Base-by-base conservation (phyloP, 768 basidiomycete genomes). In the Pulveroboletus ravenelii region DNA sequence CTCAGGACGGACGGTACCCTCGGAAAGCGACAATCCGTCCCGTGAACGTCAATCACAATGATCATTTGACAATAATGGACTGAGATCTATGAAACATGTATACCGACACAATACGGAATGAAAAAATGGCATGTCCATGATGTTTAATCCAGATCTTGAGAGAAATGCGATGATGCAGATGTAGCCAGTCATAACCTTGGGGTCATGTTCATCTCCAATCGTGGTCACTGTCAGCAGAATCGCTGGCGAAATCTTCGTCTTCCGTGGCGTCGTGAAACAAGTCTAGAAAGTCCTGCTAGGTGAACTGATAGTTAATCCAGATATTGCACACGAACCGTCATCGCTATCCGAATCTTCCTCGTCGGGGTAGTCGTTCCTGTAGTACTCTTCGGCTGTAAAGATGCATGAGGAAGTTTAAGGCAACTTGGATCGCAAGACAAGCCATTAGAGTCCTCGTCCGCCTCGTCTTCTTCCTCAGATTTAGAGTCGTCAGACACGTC, bases 381-480 rank as follows among this genome's bases (percentile, higher is more conserved):
- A 89, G 60, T 84, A 89, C 55, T 88, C 87, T 65, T 91, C 88
- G 15, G 84, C 88, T 89, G 58, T 6, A 46, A 30, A 8, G 41
- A 6, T 43, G 35, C 34, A 23, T n/a, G 31, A 39, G 40, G 10
- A 14, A 43, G 13, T 2, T 4, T 62, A 1, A 59, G 48, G 35
- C 2, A 12, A 30, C 23, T 30, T 5, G 6, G 27, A 10, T 34
- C 41, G 4, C 18, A 10, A 36, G 10, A 63, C 69, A 35, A 40
- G 87, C 89, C 86, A 66, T 91, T 91, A 0, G 89, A 91, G 58
- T 91, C 89, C 57, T 91, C 89, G 52, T 90, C 87, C 3, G 79
- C 88, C 55, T 87, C 84, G 50, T 87, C 88, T 54, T 81, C 84
- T 57, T 75, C 75, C 57, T 85, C 84, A 0, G 79, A 81, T 36